Percentiles rank a stretch among this genome's conserved stretches.
These are phyloP conservation scores for Desmodesmus armatus DNA, from an alignment of 139 green algal species.

Conservation along the genomic window DNA sequence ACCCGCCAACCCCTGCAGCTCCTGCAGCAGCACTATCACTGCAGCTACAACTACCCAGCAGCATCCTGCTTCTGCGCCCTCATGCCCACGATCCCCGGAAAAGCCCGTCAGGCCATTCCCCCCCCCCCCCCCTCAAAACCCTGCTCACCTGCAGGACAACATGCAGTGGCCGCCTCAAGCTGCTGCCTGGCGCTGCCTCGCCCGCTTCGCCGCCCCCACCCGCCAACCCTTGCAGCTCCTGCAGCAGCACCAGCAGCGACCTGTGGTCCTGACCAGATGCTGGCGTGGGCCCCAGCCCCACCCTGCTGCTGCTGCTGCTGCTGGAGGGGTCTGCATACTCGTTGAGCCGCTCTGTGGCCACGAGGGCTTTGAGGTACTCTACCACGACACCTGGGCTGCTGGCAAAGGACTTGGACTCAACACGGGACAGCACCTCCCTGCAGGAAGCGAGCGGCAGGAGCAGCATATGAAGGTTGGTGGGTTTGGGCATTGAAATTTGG, in stretches of 20 bases:
- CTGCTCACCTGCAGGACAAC: conserved; percentile 48
- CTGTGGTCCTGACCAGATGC: conserved; percentile 57
- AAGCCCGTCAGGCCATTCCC: too few species aligned
- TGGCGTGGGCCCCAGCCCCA: background rate
- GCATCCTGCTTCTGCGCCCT: background rate
- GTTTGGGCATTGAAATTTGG: too few species aligned
- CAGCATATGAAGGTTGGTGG: too few species aligned
- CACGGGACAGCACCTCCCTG: conserved; percentile 40
- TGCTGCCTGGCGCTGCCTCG: background rate
- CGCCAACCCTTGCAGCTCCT: conserved; percentile 66
- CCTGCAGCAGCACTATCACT: background rate
- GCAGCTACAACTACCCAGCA: background rate
- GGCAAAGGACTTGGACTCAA: conserved; percentile 53
- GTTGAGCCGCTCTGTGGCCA: conserved; percentile 72
- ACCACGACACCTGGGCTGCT: conserved; percentile 73
- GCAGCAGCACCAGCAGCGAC: conserved; percentile 73
- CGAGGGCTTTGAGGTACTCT: conserved; percentile 92
- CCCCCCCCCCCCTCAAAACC: too few species aligned
- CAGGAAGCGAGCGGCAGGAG: background rate
- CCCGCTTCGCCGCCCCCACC: background rate
- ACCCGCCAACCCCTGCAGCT: background rate
- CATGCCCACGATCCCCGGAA: background rate
- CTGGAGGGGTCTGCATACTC: conserved; percentile 51
- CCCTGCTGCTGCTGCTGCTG: background rate
- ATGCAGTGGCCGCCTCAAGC: conserved; percentile 68